These are phyloP conservation scores for Boletus sp. DNA, from an alignment of 1,284 basidiomycete genomes.

Conservation along the genomic window DNA sequence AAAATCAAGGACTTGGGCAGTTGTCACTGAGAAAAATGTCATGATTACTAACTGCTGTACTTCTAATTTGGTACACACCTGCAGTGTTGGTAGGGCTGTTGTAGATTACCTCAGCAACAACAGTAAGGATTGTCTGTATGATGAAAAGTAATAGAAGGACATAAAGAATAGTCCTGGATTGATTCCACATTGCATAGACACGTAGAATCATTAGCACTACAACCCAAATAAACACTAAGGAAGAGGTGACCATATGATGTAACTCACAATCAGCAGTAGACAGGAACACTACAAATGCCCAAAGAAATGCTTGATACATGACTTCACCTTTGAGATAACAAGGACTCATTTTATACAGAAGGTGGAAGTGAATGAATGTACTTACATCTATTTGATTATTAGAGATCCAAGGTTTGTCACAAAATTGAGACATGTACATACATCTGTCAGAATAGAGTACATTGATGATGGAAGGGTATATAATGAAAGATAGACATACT, in stretches of 20 bases:
- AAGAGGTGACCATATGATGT: not conserved
- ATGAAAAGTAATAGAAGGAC: not conserved
- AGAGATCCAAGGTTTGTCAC: not conserved
- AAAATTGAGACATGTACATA: not conserved
- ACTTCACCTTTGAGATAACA: not conserved
- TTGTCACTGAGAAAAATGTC: not conserved
- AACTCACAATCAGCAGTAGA: not conserved
- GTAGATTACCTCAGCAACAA: not conserved
- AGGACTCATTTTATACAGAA: too few relatives aligned
- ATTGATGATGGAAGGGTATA: not conserved
- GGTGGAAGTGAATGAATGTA: too few relatives aligned
- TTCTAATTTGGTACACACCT: not conserved
- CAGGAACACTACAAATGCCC: not conserved
- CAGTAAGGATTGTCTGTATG: not conserved
- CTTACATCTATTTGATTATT: not conserved
- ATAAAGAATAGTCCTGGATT: not conserved
- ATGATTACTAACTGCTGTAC: not conserved
- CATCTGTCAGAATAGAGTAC: not conserved
- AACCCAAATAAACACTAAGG: not conserved
- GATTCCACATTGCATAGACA: too few relatives aligned
- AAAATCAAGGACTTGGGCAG: not conserved
- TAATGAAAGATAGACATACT: not conserved
- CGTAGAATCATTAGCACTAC: too few relatives aligned
- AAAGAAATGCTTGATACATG: not conserved
- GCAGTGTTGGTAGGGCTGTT: not conserved